Base-by-base conservation (phyloP, 73 alveolate species). In the Tetrahymena malaccensis region DNA sequence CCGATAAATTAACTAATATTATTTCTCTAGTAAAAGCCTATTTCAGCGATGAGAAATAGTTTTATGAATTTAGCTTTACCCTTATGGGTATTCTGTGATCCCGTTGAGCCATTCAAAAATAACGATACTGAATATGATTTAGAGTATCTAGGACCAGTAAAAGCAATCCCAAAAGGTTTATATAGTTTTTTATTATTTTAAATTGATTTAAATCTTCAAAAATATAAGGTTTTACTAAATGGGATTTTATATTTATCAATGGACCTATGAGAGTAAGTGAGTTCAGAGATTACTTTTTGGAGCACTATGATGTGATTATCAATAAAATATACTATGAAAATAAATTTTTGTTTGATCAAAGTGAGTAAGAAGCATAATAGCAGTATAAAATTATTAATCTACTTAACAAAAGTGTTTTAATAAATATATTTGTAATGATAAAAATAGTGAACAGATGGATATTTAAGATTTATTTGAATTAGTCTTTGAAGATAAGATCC, bases 1-100 rank as follows among this genome's bases (percentile, higher is more conserved):
- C 22, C 6, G 1, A 3, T 1, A 19, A 27, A n/a, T 70, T 70
- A n/a, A 4, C 25, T 70, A 25, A 25, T 4, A 4, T 0, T 56
- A 25, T 25, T 56, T 56, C 6, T 22, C 16, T 94, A 94, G 44
- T 98, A 98, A 31, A 93, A 94, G 33, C 97, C 94, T 37, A 94
- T 98, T 10, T 96, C 97, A 35, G 98, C 96, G 34, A 98, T 96
- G 99, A 98, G 98, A 97, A 98, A 98, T 95, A 98, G 98, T 84
- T 98, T 98, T 94, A 97, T 98, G 58, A 98, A 98, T 97, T 95
- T 98, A 94, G 99, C 99, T 16, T 96, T 98, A 93, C 99, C 99
- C 3, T 94, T 98, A 19, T 98, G 96, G 98, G 98, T 98, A 27
- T 94, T 98, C 94, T 95, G 98, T 17, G 98, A 97, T 89, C 99